phyloP scores from a whole-genome alignment of 139 green algal species.

The Gonium pectorale region DNA sequence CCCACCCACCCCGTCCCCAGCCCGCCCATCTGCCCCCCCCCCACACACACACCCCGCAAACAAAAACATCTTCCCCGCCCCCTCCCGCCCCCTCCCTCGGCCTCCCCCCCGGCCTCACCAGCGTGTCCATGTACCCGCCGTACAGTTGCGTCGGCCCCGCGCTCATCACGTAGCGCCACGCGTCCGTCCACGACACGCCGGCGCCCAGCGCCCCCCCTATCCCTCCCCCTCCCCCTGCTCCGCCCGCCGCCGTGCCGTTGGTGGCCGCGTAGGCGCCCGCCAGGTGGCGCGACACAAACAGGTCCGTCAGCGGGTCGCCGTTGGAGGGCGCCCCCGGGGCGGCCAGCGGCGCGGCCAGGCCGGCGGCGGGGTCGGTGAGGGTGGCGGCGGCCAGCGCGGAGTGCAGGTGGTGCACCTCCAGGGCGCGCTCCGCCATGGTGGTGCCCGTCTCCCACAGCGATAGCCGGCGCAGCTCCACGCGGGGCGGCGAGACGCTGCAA shows the following conservation, averaged over 20 bases:
- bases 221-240: background rate
- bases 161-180: constrained; percentile 18
- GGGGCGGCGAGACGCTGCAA: constrained; percentile 19
- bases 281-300: constrained; percentile 19
- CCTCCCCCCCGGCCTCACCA: background rate
- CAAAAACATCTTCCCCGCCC: too few species aligned
- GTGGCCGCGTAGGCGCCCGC: background rate
- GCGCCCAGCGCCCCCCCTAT: background rate
- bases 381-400: background rate
- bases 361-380: background rate
- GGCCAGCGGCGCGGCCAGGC: background rate
- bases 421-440: background rate
- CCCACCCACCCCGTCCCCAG: too few species aligned
- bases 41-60: too few species aligned
- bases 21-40: background rate
- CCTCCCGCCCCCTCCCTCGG: background rate
- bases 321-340: constrained; percentile 8
- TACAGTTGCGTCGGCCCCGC: constrained; percentile 12
- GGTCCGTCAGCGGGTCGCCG: constrained; percentile 17
- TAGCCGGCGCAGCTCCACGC: background rate
- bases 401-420: constrained; percentile 27
- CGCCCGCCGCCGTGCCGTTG: background rate
- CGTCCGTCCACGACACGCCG: constrained; percentile 30
- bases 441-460: constrained; percentile 26
- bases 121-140: background rate